Evolutionary conservation across 352 stramenopile species (phyloP), one percentile per base, ranked within the genome.

Genomic region (Globisporangium emineosum): DNA sequence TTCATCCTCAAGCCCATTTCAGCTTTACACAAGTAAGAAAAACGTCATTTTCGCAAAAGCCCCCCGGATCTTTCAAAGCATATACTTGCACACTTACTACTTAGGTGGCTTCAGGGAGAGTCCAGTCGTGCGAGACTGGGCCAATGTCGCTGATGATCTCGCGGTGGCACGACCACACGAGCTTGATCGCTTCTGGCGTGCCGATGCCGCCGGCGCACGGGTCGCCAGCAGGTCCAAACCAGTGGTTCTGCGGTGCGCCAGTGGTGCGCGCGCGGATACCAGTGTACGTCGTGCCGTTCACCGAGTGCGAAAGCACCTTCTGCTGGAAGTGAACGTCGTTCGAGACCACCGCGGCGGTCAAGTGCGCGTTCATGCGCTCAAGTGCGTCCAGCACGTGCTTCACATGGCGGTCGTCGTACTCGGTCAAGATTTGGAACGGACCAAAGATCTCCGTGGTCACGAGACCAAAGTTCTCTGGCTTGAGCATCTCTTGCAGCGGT

Each of bases 211-310:
- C 97, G 47, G 93, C 97, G 51, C 96, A 87, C 57, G 97, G 94
- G 82, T 99, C 97, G 21, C 97, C 97, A 12, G 95, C 96, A 15
- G 97, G 97, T 64, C 97, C 97, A 77, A 99, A 97, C 93, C 93
- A 98, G 86, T 96, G 95, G 90, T 97, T 98, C 76, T 97, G 88
- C 5, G 93, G 93, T 19, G 94, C 94, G 57, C 96, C 96, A 2
- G 97, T 99, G 8, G 97, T 99, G 65, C 97, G 86, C 13, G 97
- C 97, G 52, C 97, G 88, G 56, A 97, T 96, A 54, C 97, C 97
- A 57, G 81, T 91, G 85, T 99, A 99, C 2, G 97, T 99, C 42
- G 97, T 99, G 60, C 97, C 97, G 77, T 99, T 99, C n/a, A 99
- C 97, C n/a, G 97, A 98, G 74, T 97, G 80, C 29, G 90, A 88